Evolutionary conservation across 139 green algal species (phyloP), one percentile per base, ranked within the genome.

Genomic region (Asterochloris sp.): DNA sequence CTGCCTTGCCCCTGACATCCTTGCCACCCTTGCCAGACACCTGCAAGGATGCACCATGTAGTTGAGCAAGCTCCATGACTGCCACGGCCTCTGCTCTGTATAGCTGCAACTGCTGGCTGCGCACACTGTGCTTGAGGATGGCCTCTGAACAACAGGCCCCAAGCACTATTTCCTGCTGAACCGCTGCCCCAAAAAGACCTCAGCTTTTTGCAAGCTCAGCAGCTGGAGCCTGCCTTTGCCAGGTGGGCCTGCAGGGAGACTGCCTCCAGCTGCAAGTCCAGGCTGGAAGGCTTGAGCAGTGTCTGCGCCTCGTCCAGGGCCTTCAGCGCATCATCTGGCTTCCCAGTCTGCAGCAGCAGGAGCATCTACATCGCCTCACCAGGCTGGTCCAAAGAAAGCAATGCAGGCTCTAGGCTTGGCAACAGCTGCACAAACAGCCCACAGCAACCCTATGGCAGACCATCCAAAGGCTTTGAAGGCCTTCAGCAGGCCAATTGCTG

Each of bases 251-350:
- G 19, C 66, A 73, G 23, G 66, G 66, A 21, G 19, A 24, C 66
- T 24, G 23, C 21, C 66, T 73, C 21, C 66, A 26, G 66, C 23
- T 21, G 21, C 19, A 73, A 73, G 19, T 21, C 19, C 23, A 24
- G 23, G 21, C 21, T 73, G 66, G 21, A 73, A 24, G 21, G 19
- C 23, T 21, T 73, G 21, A 24, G 21, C 66, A 73, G 66, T 8
- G 19, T 21, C 21, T 73, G 62, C n/a, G 77, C 77, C 26, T 81
- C 77, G 60, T 81, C 77, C 14, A 81, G 12, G 12, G n/a, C n/a
- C 64, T 85, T 85, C 14, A 85, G 9, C 2, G 82, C 82, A 29
- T 85, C 82, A 28, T 85, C 82, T 13, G 69, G 21, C 67, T 78
- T 79, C 15, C 69, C 76, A 54, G 26, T 64, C 62, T 85, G 62